A percentile compares a stretch with the other conserved stretches of the same genome.
Evolutionary conservation across 306 rosid genomes (phyloP).

Genomic region (Cucurbita moschata): DNA sequence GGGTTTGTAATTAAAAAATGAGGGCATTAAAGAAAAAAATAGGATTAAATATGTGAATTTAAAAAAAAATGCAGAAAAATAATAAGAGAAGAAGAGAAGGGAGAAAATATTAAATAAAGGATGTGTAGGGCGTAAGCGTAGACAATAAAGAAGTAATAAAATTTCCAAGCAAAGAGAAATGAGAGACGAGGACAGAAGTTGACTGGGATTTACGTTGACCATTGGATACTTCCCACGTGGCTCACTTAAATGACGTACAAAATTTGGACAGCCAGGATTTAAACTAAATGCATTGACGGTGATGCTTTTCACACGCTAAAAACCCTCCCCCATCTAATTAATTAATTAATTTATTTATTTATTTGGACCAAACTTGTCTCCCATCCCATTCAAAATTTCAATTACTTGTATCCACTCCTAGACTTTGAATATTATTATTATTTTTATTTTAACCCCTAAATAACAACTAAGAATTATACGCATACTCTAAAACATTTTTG

Average conservation of each 20-base stretch:
- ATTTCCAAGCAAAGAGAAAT: conserved; percentile 19
- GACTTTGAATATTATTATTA: background rate
- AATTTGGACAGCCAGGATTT: conserved; percentile 38
- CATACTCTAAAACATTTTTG: too few relatives aligned
- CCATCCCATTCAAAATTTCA: background rate
- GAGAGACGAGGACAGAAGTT: conserved; percentile 26
- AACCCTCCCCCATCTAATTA: background rate
- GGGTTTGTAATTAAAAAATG: background rate
- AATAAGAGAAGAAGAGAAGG: background rate
- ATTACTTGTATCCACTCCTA: background rate
- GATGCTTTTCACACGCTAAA: conserved; percentile 38
- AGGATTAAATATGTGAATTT: background rate
- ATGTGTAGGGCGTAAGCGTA: conserved; percentile 7
- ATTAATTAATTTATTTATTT: background rate
- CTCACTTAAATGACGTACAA: conserved; percentile 37
- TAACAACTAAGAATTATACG: too few relatives aligned
- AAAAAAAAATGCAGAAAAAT: background rate
- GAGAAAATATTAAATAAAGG: background rate
- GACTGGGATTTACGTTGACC: conserved; percentile 61
- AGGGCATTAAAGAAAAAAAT: background rate
- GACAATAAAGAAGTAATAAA: background rate
- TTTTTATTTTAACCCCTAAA: too few relatives aligned
- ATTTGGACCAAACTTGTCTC: background rate
- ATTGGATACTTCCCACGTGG: conserved; percentile 56
- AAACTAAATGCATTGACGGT: conserved; percentile 11